Conservation (phyloP, 345 rosid genomes). For the Acer negundo region DNA sequence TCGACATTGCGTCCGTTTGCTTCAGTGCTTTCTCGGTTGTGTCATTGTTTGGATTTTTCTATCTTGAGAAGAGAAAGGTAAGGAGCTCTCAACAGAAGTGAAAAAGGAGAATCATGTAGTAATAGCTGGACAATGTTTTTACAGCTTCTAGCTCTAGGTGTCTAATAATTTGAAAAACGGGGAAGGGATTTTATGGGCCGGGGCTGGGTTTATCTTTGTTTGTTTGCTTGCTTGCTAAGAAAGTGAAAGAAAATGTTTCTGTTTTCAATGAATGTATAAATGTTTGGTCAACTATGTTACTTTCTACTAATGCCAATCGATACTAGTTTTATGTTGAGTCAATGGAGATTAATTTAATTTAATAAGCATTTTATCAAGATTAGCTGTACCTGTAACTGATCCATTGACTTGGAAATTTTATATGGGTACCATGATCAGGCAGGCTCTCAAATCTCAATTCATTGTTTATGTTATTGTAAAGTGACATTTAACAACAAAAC, state of each 20-base stretch:
- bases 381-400: background rate
- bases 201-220: background rate
- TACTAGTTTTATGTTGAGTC: background rate
- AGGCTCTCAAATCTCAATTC: background rate
- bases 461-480: background rate
- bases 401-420: conserved; percentile 1
- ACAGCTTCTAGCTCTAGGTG: too few relatives aligned
- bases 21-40: conserved; percentile 71
- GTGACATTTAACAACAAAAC: too few relatives aligned
- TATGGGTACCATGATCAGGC: background rate
- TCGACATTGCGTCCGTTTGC: conserved; percentile 57
- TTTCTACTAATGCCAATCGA: background rate
- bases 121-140: too few relatives aligned
- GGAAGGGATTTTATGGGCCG: background rate
- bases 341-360: conserved; percentile 5
- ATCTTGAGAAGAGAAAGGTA: conserved; percentile 51
- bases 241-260: background rate
- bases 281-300: conserved; percentile 2
- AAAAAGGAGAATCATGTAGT: background rate
- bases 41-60: conserved; percentile 54
- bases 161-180: background rate
- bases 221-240: background rate
- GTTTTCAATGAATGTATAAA: background rate
- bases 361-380: background rate
- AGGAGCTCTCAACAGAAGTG: conserved; percentile 29